Evolutionary conservation across 2,329 filamentous ascomycete genomes (phyloP).

Genomic region (Paramyrothecium sp.): DNA sequence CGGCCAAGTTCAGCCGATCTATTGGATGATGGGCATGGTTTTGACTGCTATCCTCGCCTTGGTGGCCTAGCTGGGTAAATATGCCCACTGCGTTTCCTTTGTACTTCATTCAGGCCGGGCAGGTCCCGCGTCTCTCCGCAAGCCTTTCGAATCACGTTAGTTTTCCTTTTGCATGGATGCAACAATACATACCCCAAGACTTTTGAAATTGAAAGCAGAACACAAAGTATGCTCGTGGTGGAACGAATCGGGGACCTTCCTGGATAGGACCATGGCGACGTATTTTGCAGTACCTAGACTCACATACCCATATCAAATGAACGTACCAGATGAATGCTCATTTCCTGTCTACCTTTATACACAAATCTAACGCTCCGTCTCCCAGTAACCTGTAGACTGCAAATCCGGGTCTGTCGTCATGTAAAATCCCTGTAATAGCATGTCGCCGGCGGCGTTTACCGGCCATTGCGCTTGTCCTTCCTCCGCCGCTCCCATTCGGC

Average conservation of each 20-base stretch:
- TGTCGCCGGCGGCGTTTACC: neutral
- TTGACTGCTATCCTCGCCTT: constrained; percentile 1
- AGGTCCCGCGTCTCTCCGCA: neutral
- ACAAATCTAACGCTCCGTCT: neutral
- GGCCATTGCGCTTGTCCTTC: constrained; percentile 32
- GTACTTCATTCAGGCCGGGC: neutral
- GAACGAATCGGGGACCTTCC: neutral
- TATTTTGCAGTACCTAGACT: neutral
- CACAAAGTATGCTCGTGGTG: neutral
- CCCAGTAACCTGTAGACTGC: neutral
- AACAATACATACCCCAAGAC: neutral
- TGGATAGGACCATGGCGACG: neutral
- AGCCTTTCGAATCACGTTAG: neutral
- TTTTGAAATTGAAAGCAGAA: neutral
- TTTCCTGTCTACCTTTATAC: neutral
- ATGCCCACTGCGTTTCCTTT: neutral
- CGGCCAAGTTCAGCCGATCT: constrained; percentile 12
- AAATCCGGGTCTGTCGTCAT: neutral
- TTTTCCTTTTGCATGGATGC: neutral
- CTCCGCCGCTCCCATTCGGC: constrained; percentile 58
- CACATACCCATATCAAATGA: neutral
- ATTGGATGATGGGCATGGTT: constrained; percentile 7
- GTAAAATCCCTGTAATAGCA: neutral
- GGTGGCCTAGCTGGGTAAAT: neutral
- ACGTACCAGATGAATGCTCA: neutral